A percentile compares a stretch with the other conserved stretches of the same genome.
Evolutionary conservation across 2,329 filamentous ascomycete genomes (phyloP).

Genomic region (Trichophyton verrucosum): DNA sequence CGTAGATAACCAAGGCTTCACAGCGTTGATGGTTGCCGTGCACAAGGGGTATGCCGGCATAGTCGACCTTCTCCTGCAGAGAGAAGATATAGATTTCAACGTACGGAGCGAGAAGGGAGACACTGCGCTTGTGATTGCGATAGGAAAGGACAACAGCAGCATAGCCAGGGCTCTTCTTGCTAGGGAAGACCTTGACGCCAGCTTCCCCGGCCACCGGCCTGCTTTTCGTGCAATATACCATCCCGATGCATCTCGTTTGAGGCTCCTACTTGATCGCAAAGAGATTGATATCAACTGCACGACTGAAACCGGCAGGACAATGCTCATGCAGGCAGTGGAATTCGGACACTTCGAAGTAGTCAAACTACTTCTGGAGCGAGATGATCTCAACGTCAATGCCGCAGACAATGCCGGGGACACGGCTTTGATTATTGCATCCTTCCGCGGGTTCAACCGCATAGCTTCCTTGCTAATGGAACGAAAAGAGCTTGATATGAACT

Average conservation of each 20-base stretch:
- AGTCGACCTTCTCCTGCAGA: background rate
- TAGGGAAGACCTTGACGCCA: background rate
- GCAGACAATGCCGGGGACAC: background rate
- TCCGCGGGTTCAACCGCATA: constrained; percentile 23
- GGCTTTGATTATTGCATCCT: background rate
- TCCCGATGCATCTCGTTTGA: background rate
- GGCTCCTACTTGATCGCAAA: background rate
- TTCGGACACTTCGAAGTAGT: constrained; percentile 25
- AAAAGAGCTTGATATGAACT: constrained; percentile 1
- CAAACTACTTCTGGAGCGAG: constrained; percentile 16
- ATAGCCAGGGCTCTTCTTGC: background rate
- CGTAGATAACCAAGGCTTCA: background rate
- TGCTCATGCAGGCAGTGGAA: background rate
- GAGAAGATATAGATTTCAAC: background rate
- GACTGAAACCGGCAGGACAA: constrained; percentile 2
- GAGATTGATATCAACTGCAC: background rate
- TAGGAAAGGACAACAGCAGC: background rate
- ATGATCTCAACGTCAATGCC: constrained; percentile 1
- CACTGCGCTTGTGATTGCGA: background rate
- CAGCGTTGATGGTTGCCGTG: background rate
- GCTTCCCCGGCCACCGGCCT: background rate
- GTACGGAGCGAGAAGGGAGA: background rate
- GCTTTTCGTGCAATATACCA: background rate
- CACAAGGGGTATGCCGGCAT: background rate
- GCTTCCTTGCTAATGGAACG: constrained; percentile 18